phyloP scores from a whole-genome alignment of 2,329 filamentous ascomycete genomes.

The Bisporella sp. region DNA sequence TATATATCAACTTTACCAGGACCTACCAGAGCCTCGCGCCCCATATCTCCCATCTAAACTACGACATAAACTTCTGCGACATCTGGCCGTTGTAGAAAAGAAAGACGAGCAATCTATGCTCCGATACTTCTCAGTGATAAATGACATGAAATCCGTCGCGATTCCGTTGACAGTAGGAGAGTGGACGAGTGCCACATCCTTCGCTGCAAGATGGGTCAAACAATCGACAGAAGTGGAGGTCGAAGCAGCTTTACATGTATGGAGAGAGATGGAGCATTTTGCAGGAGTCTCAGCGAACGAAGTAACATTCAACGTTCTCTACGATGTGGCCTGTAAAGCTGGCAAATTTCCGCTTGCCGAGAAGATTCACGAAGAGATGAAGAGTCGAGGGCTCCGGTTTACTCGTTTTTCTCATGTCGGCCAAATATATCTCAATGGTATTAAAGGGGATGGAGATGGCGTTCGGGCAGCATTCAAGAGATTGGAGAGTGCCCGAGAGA shows the following conservation, averaged over 20 bases:
- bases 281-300: constrained; percentile 58
- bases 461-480: constrained; percentile 73
- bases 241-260: constrained; percentile 66
- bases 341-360: constrained; percentile 80
- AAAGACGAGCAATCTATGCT: constrained; percentile 53
- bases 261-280: constrained; percentile 82
- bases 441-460: constrained; percentile 64
- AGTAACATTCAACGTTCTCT: constrained; percentile 91
- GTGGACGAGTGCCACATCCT: constrained; percentile 80
- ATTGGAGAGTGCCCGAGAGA: constrained; percentile 77
- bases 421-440: constrained; percentile 76
- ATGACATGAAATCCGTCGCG: constrained; percentile 72
- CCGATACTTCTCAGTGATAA: constrained; percentile 75
- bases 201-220: constrained; percentile 66
- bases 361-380: constrained; percentile 79
- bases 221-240: constrained; percentile 51
- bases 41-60: constrained; percentile 22
- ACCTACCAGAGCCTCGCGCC: constrained; percentile 26
- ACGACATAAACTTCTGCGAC: constrained; percentile 24
- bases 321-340: constrained; percentile 79
- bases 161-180: constrained; percentile 61
- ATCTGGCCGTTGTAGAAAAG: constrained; percentile 23
- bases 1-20: constrained; percentile 28
- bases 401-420: constrained; percentile 78
- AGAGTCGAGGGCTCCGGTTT: constrained; percentile 55